Evolutionary conservation across 2,329 filamentous ascomycete genomes (phyloP), one percentile per base, ranked within the genome.

Genomic region (Dactylellina drechsleri): DNA sequence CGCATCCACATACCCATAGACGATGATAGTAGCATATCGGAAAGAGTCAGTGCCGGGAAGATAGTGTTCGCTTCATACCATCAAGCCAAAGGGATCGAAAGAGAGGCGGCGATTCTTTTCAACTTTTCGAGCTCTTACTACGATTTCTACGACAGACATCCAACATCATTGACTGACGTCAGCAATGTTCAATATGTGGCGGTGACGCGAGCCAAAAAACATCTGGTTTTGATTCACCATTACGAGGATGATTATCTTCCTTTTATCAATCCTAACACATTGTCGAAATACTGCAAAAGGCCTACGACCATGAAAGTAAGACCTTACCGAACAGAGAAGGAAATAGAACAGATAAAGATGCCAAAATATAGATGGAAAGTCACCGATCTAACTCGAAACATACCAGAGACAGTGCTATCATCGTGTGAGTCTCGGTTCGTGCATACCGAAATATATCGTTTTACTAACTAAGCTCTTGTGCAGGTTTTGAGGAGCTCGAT

Each of bases 41-140:
- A 72, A 8, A 64, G 20, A 28, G 43, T 73, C n/a, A 54, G 64
- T 15, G 56, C 49, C 8, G 65, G 72, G 8, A 78, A 78, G 28
- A 65, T 78, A 13, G 16, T 67, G 4, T 47, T 77, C 58, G 70
- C 60, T 15, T 77, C 72, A 12, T 77, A 72, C 36, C 77, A 78
- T 36, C 76, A 78, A 61, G 62, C 68, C n/a, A 78, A 78, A n/a
- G 77, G 77, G 13, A 77, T 77, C 4, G 77, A 78, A 54, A 72
- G 77, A 52, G 66, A 77, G 40, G 77, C 72, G 1, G 77, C 60
- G 4, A 59, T 77, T 12, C 28, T 77, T 12, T 76, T 75, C 53
- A 60, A 66, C 15, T 78, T 78, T 20, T 77, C 77, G 8, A 61
- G 61, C 52, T 74, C 62, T 10, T 77, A 76, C 26, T 58, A 77